Conservation (phyloP, 1,284 basidiomycete species). For the Cystobasidium slooffiae region DNA sequence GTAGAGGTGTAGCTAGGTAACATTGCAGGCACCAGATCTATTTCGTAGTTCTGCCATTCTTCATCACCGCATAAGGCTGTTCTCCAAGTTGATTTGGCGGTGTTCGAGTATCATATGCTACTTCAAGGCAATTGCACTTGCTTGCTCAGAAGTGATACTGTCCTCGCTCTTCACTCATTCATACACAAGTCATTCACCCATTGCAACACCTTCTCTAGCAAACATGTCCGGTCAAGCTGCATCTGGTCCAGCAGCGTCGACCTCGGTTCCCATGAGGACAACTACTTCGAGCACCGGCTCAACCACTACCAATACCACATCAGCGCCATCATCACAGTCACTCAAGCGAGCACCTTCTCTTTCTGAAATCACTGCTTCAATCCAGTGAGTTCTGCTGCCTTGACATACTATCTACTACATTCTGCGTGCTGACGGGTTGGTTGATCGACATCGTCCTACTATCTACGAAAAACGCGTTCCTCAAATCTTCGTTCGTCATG, state of each 20-base stretch:
- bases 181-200: too few species aligned
- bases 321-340: background rate
- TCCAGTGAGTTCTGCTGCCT: conserved; percentile 2
- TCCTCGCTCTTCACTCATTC: too few species aligned
- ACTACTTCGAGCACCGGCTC: conserved; percentile 6
- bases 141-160: background rate
- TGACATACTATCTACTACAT: background rate
- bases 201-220: background rate
- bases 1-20: too few species aligned
- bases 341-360: conserved; percentile 28
- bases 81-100: background rate
- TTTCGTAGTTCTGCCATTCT: background rate
- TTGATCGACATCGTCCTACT: background rate
- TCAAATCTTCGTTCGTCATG: background rate
- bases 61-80: conserved; percentile 8
- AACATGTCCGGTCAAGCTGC: background rate
- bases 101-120: too few species aligned
- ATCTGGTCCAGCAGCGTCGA: background rate
- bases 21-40: background rate
- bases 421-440: background rate
- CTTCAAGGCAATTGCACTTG: background rate
- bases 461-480: background rate
- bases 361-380: conserved; percentile 18
- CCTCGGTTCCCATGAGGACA: background rate
- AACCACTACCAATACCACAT: background rate